Percentiles rank a stretch among this genome's conserved stretches.
Conservation (phyloP, 805 yeast genomes). For the Teunomyces cretensis region DNA sequence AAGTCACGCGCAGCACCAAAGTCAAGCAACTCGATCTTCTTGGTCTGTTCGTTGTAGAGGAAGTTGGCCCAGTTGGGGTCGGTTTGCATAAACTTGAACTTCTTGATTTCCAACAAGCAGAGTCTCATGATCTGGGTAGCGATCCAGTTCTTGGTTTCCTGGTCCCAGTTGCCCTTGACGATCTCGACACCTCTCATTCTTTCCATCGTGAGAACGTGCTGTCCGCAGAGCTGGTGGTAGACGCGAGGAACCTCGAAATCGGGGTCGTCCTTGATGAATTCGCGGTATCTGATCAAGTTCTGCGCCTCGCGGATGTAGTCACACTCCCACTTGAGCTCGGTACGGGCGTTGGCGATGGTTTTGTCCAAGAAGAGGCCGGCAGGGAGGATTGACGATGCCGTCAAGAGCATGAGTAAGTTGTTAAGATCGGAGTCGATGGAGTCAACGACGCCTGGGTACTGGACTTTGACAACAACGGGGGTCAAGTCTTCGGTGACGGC, state of each 20-base stretch:
- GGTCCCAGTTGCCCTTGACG: slow-evolving; percentile 71
- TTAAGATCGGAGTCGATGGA: slow-evolving; percentile 93
- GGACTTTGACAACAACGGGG: slow-evolving; percentile 90
- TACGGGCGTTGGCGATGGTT: slow-evolving; percentile 89
- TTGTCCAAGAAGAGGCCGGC: slow-evolving; percentile 89
- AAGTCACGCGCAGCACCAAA: slow-evolving; percentile 94
- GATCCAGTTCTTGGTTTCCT: slow-evolving; percentile 73
- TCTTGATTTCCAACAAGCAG: slow-evolving; percentile 80
- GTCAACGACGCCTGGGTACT: slow-evolving; percentile 94
- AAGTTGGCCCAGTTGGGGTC: slow-evolving; percentile 99
- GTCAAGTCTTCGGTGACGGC: slow-evolving; percentile 69
- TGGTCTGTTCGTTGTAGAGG: slow-evolving; percentile 68
- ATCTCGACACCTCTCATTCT: slow-evolving; percentile 81
- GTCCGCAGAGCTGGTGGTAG: slow-evolving; percentile 72
- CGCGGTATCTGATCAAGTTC: slow-evolving; percentile 65
- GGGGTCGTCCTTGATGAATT: slow-evolving; percentile 52
- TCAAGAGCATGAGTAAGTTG: slow-evolving; percentile 73
- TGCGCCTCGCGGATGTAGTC: slow-evolving; percentile 90
- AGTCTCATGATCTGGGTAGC: slow-evolving; percentile 84
- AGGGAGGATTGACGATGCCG: slow-evolving; percentile 86
- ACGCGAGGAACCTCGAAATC: slow-evolving; percentile 82
- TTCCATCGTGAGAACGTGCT: slow-evolving; percentile 87
- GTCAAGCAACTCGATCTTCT: slow-evolving; percentile 81
- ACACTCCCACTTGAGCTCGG: slow-evolving; percentile 96
- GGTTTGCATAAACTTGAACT: slow-evolving; percentile 92